Evolutionary conservation across 768 basidiomycete species (phyloP).

Genomic region (Arthromyces matolae): DNA sequence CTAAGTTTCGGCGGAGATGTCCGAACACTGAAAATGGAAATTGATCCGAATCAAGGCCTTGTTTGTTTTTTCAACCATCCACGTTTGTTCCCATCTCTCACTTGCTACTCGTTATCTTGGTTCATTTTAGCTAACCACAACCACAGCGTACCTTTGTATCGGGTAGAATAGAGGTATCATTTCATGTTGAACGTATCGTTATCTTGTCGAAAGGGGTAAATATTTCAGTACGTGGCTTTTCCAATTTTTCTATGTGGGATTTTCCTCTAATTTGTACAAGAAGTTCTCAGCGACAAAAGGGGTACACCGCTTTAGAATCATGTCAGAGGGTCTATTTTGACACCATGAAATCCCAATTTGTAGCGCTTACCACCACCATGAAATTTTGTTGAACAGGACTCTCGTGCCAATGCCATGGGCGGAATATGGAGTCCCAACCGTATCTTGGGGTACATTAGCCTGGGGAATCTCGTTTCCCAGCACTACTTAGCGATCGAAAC

Average conservation of each 20-base stretch:
- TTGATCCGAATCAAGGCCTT: no score
- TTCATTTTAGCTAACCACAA: not conserved
- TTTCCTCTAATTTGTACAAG: not conserved
- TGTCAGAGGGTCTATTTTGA: constrained; percentile 1
- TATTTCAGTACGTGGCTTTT: not conserved
- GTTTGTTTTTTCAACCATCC: no score
- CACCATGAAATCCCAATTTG: constrained; percentile 3
- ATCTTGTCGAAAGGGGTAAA: not conserved
- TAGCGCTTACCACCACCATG: not conserved
- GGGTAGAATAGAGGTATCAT: not conserved
- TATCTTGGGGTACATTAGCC: not conserved
- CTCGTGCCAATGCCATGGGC: constrained; percentile 1
- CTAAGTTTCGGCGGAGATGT: no score
- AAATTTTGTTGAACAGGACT: no score
- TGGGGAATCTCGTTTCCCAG: not conserved
- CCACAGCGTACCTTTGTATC: not conserved
- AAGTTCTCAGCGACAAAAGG: not conserved
- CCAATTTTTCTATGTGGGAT: constrained; percentile 4
- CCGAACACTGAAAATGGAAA: no score
- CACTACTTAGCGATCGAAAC: no score
- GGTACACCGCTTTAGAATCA: constrained; percentile 5
- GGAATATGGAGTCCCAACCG: not conserved
- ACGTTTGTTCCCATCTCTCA: no score
- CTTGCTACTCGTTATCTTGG: not conserved
- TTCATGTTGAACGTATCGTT: not conserved